Evolutionary conservation across 495 filamentous ascomycete species (phyloP), one percentile per base, ranked within the genome.

Genomic region (Penicillium simplicissimum): DNA sequence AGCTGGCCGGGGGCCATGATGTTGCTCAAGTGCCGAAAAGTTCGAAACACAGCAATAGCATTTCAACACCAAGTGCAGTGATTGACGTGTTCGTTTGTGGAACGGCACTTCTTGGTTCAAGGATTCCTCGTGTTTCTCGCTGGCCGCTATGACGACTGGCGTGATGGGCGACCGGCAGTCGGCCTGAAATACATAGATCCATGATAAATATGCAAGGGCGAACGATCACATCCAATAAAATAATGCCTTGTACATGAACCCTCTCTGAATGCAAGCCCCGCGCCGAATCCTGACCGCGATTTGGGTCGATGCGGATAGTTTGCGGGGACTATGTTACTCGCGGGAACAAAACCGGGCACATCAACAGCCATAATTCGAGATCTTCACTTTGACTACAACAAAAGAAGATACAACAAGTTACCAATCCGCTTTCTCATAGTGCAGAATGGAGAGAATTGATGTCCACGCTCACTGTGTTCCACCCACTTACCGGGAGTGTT

Each of bases 391-490:
- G 17, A 2, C 21, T 21, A 4, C n/a, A 45, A 8, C 21, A 23
- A 13, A 1, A 48, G 4, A 11, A 7, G 13, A n/a, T 31, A 15
- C 23, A 31, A 14, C 10, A 28, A 0, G 42, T 13, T 21, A 28
- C 7, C 21, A 1, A 42, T 10, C 28, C 43, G 23, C 21, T 13
- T 34, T 4, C 8, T n/a, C 15, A 49, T 8, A 1, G 19, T 15
- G 1, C n/a, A 54, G 35, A 53, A 69, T 69, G 64, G 66, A 67
- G 43, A 62, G 60, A 53, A 76, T 79, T 13, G 76, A 79, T 42
- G 59, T 71, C 0, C 76, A 79, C 59, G 62, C 71, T 4, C 76
- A 79, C 57, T 74, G 73, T 51, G 67, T 78, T 9, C 74, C 76
- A 0, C 60, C 65, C 0, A 51, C 58, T 21, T 81, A 78, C 52